Conservation (phyloP, 2,329 filamentous ascomycete genomes). For the Pezicula neosporulosa region DNA sequence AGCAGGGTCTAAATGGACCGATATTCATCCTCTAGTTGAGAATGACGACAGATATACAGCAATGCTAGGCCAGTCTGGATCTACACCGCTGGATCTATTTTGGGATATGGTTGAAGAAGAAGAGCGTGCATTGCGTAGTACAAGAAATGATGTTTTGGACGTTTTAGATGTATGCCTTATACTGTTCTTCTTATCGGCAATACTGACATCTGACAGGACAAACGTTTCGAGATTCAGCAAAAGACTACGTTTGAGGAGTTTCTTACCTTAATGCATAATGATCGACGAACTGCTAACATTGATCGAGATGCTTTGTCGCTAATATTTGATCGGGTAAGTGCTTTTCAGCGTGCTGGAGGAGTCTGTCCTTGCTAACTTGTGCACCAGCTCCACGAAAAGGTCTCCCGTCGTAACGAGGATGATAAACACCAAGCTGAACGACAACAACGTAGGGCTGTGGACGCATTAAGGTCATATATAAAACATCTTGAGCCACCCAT, state of each 20-base stretch:
- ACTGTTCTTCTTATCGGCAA: neutral
- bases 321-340: constrained; percentile 75
- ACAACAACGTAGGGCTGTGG: constrained; percentile 78
- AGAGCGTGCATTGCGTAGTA: constrained; percentile 77
- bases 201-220: constrained; percentile 60
- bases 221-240: constrained; percentile 84
- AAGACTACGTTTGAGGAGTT: constrained; percentile 91
- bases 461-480: constrained; percentile 79
- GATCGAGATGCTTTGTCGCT: constrained; percentile 73
- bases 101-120: constrained; percentile 96
- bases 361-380: constrained; percentile 19
- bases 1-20: constrained; percentile 85
- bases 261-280: constrained; percentile 73
- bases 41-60: constrained; percentile 78
- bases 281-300: constrained; percentile 85
- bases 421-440: constrained; percentile 80
- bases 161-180: constrained; percentile 71
- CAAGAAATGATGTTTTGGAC: constrained; percentile 80
- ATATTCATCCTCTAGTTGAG: constrained; percentile 71
- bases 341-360: neutral
- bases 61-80: constrained; percentile 81
- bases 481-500: constrained; percentile 90
- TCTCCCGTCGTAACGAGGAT: constrained; percentile 76
- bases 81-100: constrained; percentile 85
- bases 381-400: constrained; percentile 75